Conservation (phyloP, 768 basidiomycete genomes). For the Wakefieldia striispora region DNA sequence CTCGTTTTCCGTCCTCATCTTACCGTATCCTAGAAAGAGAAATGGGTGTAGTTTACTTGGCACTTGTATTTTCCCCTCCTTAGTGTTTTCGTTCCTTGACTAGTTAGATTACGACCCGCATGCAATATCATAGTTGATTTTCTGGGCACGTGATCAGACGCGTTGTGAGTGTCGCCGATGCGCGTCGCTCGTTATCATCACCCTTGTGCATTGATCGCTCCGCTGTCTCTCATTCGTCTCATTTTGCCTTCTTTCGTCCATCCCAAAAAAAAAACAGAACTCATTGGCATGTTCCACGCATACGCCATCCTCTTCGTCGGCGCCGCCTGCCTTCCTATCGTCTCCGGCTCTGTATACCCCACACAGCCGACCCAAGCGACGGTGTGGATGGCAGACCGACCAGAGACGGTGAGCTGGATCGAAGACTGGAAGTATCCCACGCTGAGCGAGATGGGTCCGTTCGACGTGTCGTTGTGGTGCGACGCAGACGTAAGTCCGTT, state of each 20-base stretch:
- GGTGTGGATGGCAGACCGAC: constrained; percentile 42
- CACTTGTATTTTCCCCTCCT: constrained; percentile 19
- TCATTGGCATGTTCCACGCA: constrained; percentile 7
- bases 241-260: too few relatives aligned
- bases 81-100: constrained; percentile 9
- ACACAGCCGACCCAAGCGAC: constrained; percentile 48
- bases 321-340: constrained; percentile 10
- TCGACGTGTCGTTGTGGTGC: constrained; percentile 48
- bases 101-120: constrained; percentile 7
- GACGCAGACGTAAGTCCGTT: constrained; percentile 37
- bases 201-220: too few relatives aligned
- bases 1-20: neutral
- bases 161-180: constrained; percentile 7
- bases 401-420: constrained; percentile 45
- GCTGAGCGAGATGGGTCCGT: constrained; percentile 39
- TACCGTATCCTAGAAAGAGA: constrained; percentile 10
- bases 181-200: too few relatives aligned
- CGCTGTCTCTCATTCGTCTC: too few relatives aligned
- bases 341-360: constrained; percentile 44
- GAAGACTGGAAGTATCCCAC: constrained; percentile 45
- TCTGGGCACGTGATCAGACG: constrained; percentile 23
- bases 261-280: too few relatives aligned
- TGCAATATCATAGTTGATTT: constrained; percentile 26
- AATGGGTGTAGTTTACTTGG: constrained; percentile 18
- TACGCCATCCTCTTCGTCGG: neutral